Evolutionary conservation across 1,139 yeast species (phyloP).

Genomic region (Candida neerlandica): DNA sequence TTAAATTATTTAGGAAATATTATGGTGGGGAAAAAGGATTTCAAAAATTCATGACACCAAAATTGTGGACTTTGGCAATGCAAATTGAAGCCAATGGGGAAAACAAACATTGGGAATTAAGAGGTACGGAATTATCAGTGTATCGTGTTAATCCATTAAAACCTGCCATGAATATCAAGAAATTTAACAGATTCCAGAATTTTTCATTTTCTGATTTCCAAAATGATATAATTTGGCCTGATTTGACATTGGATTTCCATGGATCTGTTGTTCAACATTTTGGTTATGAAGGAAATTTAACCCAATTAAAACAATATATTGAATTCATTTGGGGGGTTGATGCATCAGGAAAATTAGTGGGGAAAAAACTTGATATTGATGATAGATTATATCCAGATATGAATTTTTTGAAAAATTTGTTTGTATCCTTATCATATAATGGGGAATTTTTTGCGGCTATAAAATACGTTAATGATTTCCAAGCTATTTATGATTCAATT

Average conservation of each 20-base stretch:
- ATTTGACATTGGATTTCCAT: slow-evolving; percentile 25
- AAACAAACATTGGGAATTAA: slow-evolving; percentile 34
- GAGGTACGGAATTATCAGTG: slow-evolving; percentile 24
- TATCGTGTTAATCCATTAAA: slow-evolving; percentile 17
- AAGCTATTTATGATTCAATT: slow-evolving; percentile 28
- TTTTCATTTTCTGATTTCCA: slow-evolving; percentile 7
- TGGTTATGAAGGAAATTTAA: slow-evolving; percentile 32
- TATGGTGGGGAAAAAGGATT: slow-evolving; percentile 17
- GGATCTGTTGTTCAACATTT: slow-evolving; percentile 34
- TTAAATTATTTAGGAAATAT: slow-evolving; percentile 33
- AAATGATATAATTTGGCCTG: slow-evolving; percentile 4
- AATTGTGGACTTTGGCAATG: slow-evolving; percentile 40
- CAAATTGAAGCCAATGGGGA: slow-evolving; percentile 38
- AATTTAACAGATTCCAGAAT: slow-evolving; percentile 8
- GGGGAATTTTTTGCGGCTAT: slow-evolving; percentile 34
- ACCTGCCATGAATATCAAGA: slow-evolving; percentile 11
- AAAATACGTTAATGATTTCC: slow-evolving; percentile 40
- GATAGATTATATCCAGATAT: slow-evolving; percentile 32
- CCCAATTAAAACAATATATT: slow-evolving; percentile 29
- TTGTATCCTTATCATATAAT: slow-evolving; percentile 35
- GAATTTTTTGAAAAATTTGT: slow-evolving; percentile 30
- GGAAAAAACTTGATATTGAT: slow-evolving; percentile 9
- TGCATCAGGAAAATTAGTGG: slow-evolving; percentile 22
- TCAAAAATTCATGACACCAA: slow-evolving; percentile 27
- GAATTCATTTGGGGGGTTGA: slow-evolving; percentile 37